phyloP scores from a whole-genome alignment of 306 rosid species.

The Citrullus colocynthis region DNA sequence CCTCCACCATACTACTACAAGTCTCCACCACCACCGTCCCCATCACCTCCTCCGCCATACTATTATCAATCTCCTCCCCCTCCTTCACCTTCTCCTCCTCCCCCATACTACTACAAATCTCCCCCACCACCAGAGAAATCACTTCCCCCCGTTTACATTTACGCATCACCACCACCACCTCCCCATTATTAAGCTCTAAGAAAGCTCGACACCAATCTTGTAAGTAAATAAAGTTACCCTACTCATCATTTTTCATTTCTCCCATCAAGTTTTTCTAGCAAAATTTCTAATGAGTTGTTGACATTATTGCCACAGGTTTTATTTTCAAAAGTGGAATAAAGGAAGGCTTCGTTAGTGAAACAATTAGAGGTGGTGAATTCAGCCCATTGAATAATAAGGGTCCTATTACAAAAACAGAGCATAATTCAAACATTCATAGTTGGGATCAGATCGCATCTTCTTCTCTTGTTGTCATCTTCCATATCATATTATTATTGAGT shows the following conservation, averaged over 20 bases:
- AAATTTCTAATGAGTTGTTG: not conserved
- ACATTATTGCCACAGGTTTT: slow-evolving; percentile 37
- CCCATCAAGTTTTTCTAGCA: not conserved
- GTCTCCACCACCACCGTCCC: slow-evolving; percentile 43
- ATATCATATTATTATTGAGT: slow-evolving; percentile 29
- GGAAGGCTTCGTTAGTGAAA: slow-evolving; percentile 33
- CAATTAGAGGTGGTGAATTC: slow-evolving; percentile 34
- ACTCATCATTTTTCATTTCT: not conserved
- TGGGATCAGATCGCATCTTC: slow-evolving; percentile 35
- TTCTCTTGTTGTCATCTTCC: slow-evolving; percentile 39
- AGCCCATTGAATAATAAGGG: slow-evolving; percentile 54
- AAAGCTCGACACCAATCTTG: slow-evolving; percentile 27
- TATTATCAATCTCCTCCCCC: slow-evolving; percentile 26
- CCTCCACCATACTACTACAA: slow-evolving; percentile 27
- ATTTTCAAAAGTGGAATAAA: slow-evolving; percentile 56
- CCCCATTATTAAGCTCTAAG: slow-evolving; percentile 33
- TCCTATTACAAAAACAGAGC: slow-evolving; percentile 21
- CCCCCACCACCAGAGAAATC: slow-evolving; percentile 19
- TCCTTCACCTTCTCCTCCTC: slow-evolving; percentile 16
- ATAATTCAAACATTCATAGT: slow-evolving; percentile 12
- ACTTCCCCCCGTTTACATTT: slow-evolving; percentile 38
- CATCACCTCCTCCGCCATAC: slow-evolving; percentile 21
- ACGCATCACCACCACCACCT: slow-evolving; percentile 57
- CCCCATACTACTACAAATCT: slow-evolving; percentile 19
- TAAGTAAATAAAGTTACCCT: slow-evolving; percentile 24